phyloP scores from a whole-genome alignment of 2,329 filamentous ascomycete species.

The Pyricularia grisea region DNA sequence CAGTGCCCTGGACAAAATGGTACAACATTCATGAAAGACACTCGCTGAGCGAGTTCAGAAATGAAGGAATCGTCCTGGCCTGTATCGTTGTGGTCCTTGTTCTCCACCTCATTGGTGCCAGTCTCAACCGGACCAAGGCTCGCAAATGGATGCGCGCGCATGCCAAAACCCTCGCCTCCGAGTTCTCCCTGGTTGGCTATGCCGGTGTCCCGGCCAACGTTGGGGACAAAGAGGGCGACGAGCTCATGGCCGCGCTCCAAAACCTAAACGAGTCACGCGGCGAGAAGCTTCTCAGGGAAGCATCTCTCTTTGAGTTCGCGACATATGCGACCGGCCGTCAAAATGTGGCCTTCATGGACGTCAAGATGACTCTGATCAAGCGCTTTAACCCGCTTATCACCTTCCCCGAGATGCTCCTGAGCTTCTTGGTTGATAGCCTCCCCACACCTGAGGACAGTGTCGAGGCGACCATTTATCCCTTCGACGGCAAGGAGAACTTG shows the following conservation, averaged over 20 bases:
- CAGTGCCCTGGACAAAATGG: slow-evolving; percentile 80
- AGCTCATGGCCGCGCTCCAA: slow-evolving; percentile 51
- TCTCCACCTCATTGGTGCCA: slow-evolving; percentile 73
- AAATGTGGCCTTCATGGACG: slow-evolving; percentile 85
- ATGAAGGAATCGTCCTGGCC: slow-evolving; percentile 73
- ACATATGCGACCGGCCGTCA: slow-evolving; percentile 85
- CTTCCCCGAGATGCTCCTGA: slow-evolving; percentile 53
- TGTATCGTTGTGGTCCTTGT: slow-evolving; percentile 66
- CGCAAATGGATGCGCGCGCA: slow-evolving; percentile 72
- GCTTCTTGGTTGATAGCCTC: slow-evolving; percentile 75
- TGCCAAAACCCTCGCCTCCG: slow-evolving; percentile 59
- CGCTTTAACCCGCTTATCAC: slow-evolving; percentile 69
- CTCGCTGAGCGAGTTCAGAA: slow-evolving; percentile 72
- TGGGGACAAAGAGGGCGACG: slow-evolving; percentile 36
- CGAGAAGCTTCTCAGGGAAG: slow-evolving; percentile 67
- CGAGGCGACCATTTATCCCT: slow-evolving; percentile 74
- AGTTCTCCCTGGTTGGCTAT: slow-evolving; percentile 86
- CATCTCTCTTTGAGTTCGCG: slow-evolving; percentile 75
- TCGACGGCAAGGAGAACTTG: slow-evolving; percentile 82
- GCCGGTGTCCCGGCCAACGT: slow-evolving; percentile 43
- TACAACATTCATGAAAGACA: slow-evolving; percentile 94
- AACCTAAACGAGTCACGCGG: slow-evolving; percentile 25
- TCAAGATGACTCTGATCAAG: slow-evolving; percentile 74
- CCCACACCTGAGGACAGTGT: slow-evolving; percentile 59
- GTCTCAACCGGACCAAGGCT: slow-evolving; percentile 71